These are phyloP conservation scores for Funneliformis mosseae DNA, from an alignment of 192 early-diverging fungal genomes.

Conservation along the genomic window DNA sequence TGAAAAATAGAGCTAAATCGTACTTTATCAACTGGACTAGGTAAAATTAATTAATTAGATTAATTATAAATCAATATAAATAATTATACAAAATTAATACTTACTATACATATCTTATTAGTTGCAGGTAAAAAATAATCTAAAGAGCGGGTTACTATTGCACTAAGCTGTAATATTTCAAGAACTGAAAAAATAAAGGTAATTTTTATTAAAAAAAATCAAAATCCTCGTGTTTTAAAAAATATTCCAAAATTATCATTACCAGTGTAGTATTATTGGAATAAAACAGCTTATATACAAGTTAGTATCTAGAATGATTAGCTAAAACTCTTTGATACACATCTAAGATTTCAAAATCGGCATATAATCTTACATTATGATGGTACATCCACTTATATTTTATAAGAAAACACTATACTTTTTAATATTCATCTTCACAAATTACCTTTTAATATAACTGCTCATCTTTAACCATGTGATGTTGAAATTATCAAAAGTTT, in stretches of 20 bases:
- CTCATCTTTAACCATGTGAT: constrained; percentile 14
- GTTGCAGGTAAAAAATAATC: neutral
- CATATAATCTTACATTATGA: too few species aligned
- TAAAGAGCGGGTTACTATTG: neutral
- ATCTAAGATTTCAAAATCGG: too few species aligned
- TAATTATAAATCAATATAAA: neutral
- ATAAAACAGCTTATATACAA: too few species aligned
- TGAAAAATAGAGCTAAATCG: constrained; percentile 14
- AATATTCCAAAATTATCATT: too few species aligned
- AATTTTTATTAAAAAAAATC: too few species aligned
- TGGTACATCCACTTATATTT: neutral
- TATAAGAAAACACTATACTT: neutral
- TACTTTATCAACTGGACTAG: neutral
- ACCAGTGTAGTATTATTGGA: too few species aligned
- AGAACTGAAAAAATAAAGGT: neutral
- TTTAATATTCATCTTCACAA: constrained; percentile 23
- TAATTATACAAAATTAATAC: neutral
- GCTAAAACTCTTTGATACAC: too few species aligned
- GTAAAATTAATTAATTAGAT: neutral
- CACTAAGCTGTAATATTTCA: neutral
- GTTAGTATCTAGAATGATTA: too few species aligned
- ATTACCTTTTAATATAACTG: constrained; percentile 23
- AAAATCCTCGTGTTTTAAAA: too few species aligned
- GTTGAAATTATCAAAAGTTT: constrained; percentile 7
- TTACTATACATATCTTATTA: neutral